Conservation (phyloP, 768 basidiomycete species). For the Auricularia sp. region DNA sequence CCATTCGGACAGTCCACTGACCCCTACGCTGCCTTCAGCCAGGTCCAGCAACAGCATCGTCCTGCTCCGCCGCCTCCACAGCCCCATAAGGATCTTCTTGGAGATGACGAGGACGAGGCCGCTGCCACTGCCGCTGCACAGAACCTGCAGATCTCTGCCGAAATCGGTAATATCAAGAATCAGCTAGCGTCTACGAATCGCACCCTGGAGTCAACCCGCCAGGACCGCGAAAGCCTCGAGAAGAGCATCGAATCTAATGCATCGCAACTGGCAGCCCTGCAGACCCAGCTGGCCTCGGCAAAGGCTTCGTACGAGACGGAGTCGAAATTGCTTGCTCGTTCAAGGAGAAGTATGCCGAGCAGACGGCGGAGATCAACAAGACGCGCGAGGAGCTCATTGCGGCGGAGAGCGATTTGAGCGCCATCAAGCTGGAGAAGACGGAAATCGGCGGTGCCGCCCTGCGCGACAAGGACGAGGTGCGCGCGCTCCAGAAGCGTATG, state of each 20-base stretch:
- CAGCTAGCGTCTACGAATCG: slow-evolving; percentile 72
- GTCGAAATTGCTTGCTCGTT: slow-evolving; percentile 56
- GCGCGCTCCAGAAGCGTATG: slow-evolving; percentile 79
- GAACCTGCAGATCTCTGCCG: slow-evolving; percentile 53
- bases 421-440: slow-evolving; percentile 76
- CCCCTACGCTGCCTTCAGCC: background rate
- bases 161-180: slow-evolving; percentile 81
- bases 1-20: slow-evolving; percentile 38
- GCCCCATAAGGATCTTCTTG: slow-evolving; percentile 45
- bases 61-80: slow-evolving; percentile 1
- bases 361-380: slow-evolving; percentile 63
- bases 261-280: slow-evolving; percentile 64
- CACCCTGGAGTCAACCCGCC: slow-evolving; percentile 53
- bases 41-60: slow-evolving; percentile 1
- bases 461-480: slow-evolving; percentile 88
- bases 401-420: slow-evolving; percentile 87
- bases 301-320: slow-evolving; percentile 84
- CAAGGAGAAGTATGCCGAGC: slow-evolving; percentile 55
- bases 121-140: slow-evolving; percentile 43
- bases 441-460: slow-evolving; percentile 82
- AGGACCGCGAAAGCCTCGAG: slow-evolving; percentile 59
- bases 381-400: slow-evolving; percentile 69
- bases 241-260: slow-evolving; percentile 55
- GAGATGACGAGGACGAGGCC: slow-evolving; percentile 56
- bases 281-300: slow-evolving; percentile 73